Conservation (phyloP, 306 rosid species). For the Cucumis melo region DNA sequence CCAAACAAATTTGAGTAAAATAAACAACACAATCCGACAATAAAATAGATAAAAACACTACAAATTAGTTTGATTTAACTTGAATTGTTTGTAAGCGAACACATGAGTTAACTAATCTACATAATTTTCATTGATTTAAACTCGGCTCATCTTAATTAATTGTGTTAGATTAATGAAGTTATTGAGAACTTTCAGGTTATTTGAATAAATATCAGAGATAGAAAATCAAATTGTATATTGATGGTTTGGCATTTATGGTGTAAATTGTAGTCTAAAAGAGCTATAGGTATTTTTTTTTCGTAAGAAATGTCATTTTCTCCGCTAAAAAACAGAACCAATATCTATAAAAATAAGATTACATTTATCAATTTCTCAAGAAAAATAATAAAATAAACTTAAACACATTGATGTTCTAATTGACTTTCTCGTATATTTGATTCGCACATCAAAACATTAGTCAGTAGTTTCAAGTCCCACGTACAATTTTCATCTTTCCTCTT, state of each 20-base stretch:
- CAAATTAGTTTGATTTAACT: too few species aligned
- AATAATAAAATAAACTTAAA: not conserved
- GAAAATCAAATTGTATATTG: not conserved
- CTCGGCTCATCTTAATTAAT: too few species aligned
- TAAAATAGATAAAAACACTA: too few species aligned
- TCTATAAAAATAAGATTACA: not conserved
- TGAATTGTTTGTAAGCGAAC: too few species aligned
- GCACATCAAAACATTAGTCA: not conserved
- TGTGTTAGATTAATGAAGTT: too few species aligned
- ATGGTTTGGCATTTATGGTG: not conserved
- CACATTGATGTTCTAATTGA: not conserved
- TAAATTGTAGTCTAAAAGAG: not conserved
- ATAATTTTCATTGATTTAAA: too few species aligned
- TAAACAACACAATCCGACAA: too few species aligned
- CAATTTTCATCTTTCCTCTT: not conserved
- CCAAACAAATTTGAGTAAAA: too few species aligned
- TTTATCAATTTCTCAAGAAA: not conserved
- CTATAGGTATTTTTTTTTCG: not conserved
- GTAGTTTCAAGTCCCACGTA: not conserved
- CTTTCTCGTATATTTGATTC: not conserved
- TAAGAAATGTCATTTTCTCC: not conserved
- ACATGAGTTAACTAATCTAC: too few species aligned
- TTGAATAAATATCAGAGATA: too few species aligned
- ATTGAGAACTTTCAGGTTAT: too few species aligned
- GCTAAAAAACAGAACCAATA: not conserved